A percentile compares a stretch with the other conserved stretches of the same genome.
phyloP scores from a whole-genome alignment of 192 early-diverging fungal species.

The Gamsiella multidivaricata region DNA sequence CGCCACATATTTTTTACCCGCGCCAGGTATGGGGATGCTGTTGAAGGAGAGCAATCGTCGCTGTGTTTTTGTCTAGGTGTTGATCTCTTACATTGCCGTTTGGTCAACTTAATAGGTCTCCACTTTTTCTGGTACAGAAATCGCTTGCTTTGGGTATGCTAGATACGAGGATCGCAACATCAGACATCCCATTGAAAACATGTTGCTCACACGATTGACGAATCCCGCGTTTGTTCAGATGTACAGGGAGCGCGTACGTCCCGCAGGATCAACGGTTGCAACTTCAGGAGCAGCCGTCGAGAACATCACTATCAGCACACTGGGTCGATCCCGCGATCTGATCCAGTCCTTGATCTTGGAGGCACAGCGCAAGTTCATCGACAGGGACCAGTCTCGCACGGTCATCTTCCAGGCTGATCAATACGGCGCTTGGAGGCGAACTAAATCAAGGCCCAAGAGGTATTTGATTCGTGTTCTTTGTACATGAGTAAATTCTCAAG shows the following conservation, averaged over 20 bases:
- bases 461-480: constrained; percentile 2
- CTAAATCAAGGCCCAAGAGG: constrained; percentile 52
- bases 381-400: constrained; percentile 68
- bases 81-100: background rate
- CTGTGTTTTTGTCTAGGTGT: no score
- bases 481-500: no score
- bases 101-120: constrained; percentile 50
- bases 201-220: no score
- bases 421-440: constrained; percentile 71
- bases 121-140: constrained; percentile 66
- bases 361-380: constrained; percentile 65
- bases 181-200: no score
- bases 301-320: constrained; percentile 65
- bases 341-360: constrained; percentile 65
- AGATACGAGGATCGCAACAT: background rate
- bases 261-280: constrained; percentile 33
- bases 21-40: constrained; percentile 55
- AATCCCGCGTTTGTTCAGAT: constrained; percentile 6
- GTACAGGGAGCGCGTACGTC: constrained; percentile 53
- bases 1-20: constrained; percentile 67
- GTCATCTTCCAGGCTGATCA: constrained; percentile 76
- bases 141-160: constrained; percentile 60
- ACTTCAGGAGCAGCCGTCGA: constrained; percentile 49
- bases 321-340: constrained; percentile 61
- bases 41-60: background rate